Conservation (phyloP, 768 basidiomycete species). For the Phlebiopsis gigantea region DNA sequence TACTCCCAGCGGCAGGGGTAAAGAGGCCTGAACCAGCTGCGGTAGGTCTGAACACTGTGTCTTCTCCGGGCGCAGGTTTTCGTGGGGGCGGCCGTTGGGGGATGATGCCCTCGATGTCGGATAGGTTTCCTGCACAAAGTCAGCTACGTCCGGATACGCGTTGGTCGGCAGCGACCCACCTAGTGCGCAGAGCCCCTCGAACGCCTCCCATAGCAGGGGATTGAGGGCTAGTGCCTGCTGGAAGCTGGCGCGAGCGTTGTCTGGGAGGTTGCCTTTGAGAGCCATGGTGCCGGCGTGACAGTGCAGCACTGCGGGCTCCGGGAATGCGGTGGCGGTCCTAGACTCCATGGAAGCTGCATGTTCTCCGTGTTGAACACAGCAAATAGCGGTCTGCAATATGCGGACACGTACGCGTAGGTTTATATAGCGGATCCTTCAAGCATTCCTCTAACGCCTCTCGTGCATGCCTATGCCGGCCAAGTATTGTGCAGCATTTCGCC, state of each 20-base stretch:
- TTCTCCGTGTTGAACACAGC: too few species aligned
- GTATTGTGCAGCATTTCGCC: conserved; percentile 62
- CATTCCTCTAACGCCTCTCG: conserved; percentile 64
- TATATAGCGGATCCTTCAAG: conserved; percentile 45
- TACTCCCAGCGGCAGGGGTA: conserved; percentile 60
- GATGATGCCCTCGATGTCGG: conserved; percentile 69
- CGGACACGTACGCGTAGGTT: conserved; percentile 50
- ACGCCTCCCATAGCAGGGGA: conserved; percentile 89
- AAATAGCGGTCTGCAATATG: not conserved
- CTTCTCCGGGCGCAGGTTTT: conserved; percentile 50
- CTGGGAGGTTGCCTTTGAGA: conserved; percentile 70
- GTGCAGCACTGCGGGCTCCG: conserved; percentile 67
- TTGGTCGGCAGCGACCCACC: conserved; percentile 41
- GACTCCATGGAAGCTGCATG: conserved; percentile 48
- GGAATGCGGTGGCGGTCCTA: conserved; percentile 52
- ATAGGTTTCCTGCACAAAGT: conserved; percentile 49
- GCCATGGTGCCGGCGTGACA: conserved; percentile 78
- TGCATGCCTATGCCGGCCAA: conserved; percentile 77
- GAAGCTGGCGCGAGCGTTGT: conserved; percentile 69
- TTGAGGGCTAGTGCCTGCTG: conserved; percentile 64
- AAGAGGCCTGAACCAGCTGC: conserved; percentile 72
- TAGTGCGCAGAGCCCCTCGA: conserved; percentile 77
- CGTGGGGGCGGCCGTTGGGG: conserved; percentile 56
- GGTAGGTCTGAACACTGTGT: conserved; percentile 41
- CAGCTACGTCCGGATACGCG: conserved; percentile 8